Conservation (phyloP, 352 stramenopile species). For the Globisporangium alternatum region DNA sequence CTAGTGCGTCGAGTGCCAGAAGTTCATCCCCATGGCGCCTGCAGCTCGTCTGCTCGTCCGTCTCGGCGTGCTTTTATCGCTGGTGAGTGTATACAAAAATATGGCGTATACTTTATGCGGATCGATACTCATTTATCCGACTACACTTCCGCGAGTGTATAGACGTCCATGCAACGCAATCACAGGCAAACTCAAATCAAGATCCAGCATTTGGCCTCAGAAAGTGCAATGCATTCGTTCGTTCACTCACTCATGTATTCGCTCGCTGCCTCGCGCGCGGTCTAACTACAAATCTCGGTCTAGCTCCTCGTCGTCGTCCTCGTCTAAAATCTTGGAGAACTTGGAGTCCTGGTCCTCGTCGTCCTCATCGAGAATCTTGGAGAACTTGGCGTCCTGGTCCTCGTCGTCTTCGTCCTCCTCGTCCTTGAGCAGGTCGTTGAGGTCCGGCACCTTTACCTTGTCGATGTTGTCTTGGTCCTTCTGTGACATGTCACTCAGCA, state of each 20-base stretch:
- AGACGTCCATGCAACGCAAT: neutral
- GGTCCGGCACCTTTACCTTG: slow-evolving; percentile 89
- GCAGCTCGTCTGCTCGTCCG: neutral
- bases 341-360: slow-evolving; percentile 65
- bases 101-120: neutral
- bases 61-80: no score
- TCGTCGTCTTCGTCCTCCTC: slow-evolving; percentile 74
- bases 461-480: slow-evolving; percentile 98
- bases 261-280: neutral
- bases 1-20: slow-evolving; percentile 91
- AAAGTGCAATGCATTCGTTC: slow-evolving; percentile 5
- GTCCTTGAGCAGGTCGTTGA: slow-evolving; percentile 83
- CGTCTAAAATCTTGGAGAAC: slow-evolving; percentile 78
- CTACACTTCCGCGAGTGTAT: neutral
- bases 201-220: neutral
- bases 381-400: slow-evolving; percentile 68
- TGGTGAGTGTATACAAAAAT: neutral
- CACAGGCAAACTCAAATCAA: neutral
- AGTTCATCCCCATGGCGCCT: slow-evolving; percentile 81
- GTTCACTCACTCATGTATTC: slow-evolving; percentile 3
- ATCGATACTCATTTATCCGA: neutral
- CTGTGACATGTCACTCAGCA: slow-evolving; percentile 97
- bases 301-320: slow-evolving; percentile 39
- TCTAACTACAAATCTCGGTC: slow-evolving; percentile 67
- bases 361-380: slow-evolving; percentile 77